Conservation (phyloP, 2,329 filamentous ascomycete species). For the Boeremia exigua region DNA sequence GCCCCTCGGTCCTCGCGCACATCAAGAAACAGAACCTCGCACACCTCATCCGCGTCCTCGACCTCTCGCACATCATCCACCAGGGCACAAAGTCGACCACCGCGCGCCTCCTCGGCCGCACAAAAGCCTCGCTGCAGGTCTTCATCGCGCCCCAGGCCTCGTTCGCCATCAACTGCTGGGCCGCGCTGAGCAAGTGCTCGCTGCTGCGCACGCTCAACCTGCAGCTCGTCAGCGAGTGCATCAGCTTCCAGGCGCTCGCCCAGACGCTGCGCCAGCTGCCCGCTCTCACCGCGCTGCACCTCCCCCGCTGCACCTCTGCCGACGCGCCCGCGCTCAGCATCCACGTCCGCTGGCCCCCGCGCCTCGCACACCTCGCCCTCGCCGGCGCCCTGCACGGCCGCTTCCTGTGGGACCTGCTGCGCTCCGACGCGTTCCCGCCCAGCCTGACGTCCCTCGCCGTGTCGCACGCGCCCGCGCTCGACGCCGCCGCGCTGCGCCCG, state of each 20-base stretch:
- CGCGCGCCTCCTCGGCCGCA: conserved; percentile 61
- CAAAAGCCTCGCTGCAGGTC: conserved; percentile 58
- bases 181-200: conserved; percentile 62
- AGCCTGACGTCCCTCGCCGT: conserved; percentile 42
- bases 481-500: conserved; percentile 42
- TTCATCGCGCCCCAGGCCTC: conserved; percentile 65
- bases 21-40: conserved; percentile 57
- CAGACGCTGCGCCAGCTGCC: conserved; percentile 57
- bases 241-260: conserved; percentile 58
- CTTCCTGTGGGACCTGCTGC: conserved; percentile 50
- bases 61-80: conserved; percentile 63
- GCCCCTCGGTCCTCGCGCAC: conserved; percentile 58
- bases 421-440: conserved; percentile 38
- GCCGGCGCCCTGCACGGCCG: conserved; percentile 53
- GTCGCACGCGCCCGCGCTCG: conserved; percentile 52
- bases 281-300: conserved; percentile 53
- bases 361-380: conserved; percentile 50
- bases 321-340: conserved; percentile 22
- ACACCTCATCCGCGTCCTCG: conserved; percentile 58
- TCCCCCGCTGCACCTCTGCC: conserved; percentile 52
- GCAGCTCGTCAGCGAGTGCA: conserved; percentile 58
- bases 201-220: conserved; percentile 60
- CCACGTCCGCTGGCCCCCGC: conserved; percentile 52
- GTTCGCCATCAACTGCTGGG: conserved; percentile 64
- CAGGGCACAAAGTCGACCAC: conserved; percentile 65